Conservation (phyloP, 768 basidiomycete genomes). For the Lactifluus pinguis region DNA sequence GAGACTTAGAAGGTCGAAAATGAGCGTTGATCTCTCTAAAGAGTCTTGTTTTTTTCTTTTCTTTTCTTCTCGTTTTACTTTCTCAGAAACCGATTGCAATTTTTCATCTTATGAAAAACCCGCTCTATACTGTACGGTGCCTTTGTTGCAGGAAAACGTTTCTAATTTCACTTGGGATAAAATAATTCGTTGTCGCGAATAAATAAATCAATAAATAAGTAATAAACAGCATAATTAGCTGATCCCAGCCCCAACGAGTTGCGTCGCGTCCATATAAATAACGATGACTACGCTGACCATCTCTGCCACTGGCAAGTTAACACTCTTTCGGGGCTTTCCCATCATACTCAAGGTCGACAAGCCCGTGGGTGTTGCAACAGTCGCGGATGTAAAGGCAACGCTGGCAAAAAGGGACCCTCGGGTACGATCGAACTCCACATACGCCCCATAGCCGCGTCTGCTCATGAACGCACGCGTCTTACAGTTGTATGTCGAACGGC, state of each 20-base stretch:
- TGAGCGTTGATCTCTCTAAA: not conserved
- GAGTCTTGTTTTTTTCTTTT: not conserved
- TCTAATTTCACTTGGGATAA: not conserved
- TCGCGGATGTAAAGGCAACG: conserved; percentile 60
- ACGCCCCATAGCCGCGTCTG: not conserved
- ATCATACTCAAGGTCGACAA: conserved; percentile 42
- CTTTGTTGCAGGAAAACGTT: not conserved
- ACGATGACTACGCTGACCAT: conserved; percentile 46
- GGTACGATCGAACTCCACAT: conserved; percentile 25
- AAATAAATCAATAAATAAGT: conserved; percentile 10
- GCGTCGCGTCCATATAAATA: too few species aligned
- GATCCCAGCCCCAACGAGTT: not conserved
- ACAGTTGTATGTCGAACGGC: conserved; percentile 65
- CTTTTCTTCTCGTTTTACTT: not conserved
- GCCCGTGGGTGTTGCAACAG: conserved; percentile 39
- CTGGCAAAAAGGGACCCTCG: conserved; percentile 48
- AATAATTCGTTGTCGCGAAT: not conserved
- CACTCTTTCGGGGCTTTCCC: conserved; percentile 45
- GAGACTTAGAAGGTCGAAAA: not conserved
- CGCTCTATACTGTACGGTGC: not conserved
- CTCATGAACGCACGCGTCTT: not conserved
- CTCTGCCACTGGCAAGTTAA: conserved; percentile 35
- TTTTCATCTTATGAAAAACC: not conserved
- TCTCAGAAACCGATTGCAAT: not conserved
- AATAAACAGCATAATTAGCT: not conserved